Evolutionary conservation across 768 basidiomycete genomes (phyloP).

Genomic region (Pseudohyphozyma bogoriensis): DNA sequence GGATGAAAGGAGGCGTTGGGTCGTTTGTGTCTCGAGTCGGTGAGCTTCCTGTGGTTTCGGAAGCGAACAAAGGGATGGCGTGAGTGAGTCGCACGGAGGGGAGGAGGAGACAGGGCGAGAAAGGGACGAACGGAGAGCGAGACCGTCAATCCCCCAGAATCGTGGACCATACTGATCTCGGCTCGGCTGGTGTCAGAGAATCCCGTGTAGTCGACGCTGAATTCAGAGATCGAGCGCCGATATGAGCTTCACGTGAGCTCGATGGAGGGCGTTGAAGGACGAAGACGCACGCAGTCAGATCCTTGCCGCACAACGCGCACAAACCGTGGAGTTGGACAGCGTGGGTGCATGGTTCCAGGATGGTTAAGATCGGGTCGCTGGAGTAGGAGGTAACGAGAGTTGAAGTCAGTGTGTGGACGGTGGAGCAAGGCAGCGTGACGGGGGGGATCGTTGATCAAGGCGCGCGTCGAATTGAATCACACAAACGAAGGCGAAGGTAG

Average conservation of each 20-base stretch:
- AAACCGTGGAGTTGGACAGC: slow-evolving; percentile 84
- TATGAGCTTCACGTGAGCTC: slow-evolving; percentile 1
- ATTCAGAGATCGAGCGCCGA: neutral
- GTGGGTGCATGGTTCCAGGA: slow-evolving; percentile 91
- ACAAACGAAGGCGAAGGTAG: neutral
- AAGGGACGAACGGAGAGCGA: slow-evolving; percentile 7
- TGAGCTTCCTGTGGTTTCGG: slow-evolving; percentile 57
- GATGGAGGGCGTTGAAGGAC: neutral
- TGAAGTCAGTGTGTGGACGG: neutral
- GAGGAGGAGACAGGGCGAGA: neutral
- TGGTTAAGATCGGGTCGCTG: slow-evolving; percentile 42
- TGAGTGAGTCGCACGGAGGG: neutral
- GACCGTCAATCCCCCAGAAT: slow-evolving; percentile 43
- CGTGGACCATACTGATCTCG: slow-evolving; percentile 88
- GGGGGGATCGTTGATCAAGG: too few relatives aligned
- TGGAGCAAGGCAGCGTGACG: too few relatives aligned
- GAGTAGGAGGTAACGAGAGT: too few relatives aligned
- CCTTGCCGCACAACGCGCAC: slow-evolving; percentile 89
- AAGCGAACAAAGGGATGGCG: neutral
- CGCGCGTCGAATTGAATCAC: too few relatives aligned
- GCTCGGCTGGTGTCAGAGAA: slow-evolving; percentile 78
- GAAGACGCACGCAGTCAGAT: slow-evolving; percentile 69
- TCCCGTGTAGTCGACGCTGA: slow-evolving; percentile 72
- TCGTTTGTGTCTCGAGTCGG: slow-evolving; percentile 72
- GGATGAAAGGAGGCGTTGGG: slow-evolving; percentile 60